Conservation (phyloP, 2,329 filamentous ascomycete species). For the Curvularia spicifera region DNA sequence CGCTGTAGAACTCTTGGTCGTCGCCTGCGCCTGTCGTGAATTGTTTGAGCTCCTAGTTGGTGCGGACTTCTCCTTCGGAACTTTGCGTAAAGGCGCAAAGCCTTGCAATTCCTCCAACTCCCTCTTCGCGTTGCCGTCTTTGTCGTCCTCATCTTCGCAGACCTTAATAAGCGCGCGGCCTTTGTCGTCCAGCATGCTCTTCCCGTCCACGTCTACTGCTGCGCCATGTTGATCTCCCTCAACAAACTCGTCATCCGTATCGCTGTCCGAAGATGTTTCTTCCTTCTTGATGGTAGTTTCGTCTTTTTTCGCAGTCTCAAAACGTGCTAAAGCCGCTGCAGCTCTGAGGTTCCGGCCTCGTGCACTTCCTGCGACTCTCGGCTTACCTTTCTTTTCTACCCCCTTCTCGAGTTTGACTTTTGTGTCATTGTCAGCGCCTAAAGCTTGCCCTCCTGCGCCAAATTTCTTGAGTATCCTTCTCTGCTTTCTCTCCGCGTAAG, state of each 20-base stretch:
- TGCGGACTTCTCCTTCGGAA: not conserved
- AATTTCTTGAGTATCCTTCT: constrained; percentile 77
- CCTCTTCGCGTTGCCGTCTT: constrained; percentile 49
- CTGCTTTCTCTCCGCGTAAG: constrained; percentile 76
- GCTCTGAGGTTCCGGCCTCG: constrained; percentile 77
- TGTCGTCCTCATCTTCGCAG: constrained; percentile 70
- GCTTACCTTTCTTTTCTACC: constrained; percentile 67
- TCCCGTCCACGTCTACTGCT: constrained; percentile 69
- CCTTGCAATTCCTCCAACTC: constrained; percentile 72
- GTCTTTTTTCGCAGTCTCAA: constrained; percentile 61
- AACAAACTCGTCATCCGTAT: constrained; percentile 47
- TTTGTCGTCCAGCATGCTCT: constrained; percentile 67
- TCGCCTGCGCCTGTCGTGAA: not conserved
- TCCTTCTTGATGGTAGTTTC: constrained; percentile 50
- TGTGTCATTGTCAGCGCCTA: constrained; percentile 72
- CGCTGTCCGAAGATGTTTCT: constrained; percentile 38
- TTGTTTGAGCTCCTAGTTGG: not conserved
- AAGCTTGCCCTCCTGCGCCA: constrained; percentile 69
- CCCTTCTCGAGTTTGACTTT: constrained; percentile 73
- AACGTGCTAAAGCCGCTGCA: constrained; percentile 76
- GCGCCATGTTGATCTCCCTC: constrained; percentile 53
- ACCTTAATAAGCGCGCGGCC: constrained; percentile 73
- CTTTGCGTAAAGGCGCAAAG: constrained; percentile 37
- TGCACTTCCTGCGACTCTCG: constrained; percentile 75
- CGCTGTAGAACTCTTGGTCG: not conserved